phyloP scores from a whole-genome alignment of 176 grass and related monocot genomes.

The Oryza brachyantha region DNA sequence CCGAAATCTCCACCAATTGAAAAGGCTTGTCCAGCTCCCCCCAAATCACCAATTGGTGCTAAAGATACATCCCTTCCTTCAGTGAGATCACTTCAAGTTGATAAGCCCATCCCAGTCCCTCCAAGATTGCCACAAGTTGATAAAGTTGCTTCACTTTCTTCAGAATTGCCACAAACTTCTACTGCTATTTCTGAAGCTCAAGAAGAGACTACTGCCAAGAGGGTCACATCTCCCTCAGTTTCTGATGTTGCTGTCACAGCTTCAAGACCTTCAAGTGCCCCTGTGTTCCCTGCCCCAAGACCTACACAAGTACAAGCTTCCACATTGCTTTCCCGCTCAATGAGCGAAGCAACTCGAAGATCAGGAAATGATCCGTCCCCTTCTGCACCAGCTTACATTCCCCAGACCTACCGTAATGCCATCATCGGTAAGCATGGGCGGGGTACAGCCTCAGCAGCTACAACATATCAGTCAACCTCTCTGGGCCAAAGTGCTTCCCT shows the following conservation, averaged over 20 bases:
- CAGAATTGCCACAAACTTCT: constrained; percentile 31
- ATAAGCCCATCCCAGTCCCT: constrained; percentile 31
- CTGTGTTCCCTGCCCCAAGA: constrained; percentile 51
- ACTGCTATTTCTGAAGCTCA: constrained; percentile 35
- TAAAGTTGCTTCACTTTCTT: constrained; percentile 28
- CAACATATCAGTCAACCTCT: constrained; percentile 26
- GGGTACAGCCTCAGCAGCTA: constrained; percentile 19
- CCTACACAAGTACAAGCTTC: constrained; percentile 44
- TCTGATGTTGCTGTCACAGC: constrained; percentile 35
- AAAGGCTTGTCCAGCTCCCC: constrained; percentile 10
- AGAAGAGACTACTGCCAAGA: constrained; percentile 24
- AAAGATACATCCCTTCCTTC: constrained; percentile 40
- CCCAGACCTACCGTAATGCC: constrained; percentile 71
- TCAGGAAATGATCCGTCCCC: constrained; percentile 45
- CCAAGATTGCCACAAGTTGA: constrained; percentile 41
- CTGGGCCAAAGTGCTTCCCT: constrained; percentile 30
- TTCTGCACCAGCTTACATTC: constrained; percentile 52
- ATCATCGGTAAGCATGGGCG: constrained; percentile 48
- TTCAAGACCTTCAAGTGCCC: constrained; percentile 86
- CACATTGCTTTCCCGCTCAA: constrained; percentile 55
- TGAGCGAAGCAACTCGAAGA: constrained; percentile 60
- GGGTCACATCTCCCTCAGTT: constrained; percentile 26
- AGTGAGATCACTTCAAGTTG: constrained; percentile 32
- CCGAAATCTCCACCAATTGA: constrained; percentile 31
- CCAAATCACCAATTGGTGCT: constrained; percentile 18